Evolutionary conservation across 768 basidiomycete species (phyloP), one percentile per base, ranked within the genome.

Genomic region (Phanerodontia chrysosporium): DNA sequence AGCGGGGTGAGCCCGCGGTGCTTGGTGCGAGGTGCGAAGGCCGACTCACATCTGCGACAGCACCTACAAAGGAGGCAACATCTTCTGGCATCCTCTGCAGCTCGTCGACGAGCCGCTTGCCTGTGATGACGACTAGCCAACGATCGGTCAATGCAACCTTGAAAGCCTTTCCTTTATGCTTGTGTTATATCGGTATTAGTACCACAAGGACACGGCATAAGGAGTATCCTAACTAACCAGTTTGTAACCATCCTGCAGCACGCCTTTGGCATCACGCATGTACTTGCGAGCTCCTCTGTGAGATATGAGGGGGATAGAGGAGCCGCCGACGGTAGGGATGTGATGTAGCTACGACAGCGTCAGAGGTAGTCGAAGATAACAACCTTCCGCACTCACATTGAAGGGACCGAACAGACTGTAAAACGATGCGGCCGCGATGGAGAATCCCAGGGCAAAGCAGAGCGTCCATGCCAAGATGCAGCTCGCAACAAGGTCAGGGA

Each of bases 101-200:
- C 49, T 85, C 84, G 9, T 84, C 79, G 14, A 83, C 69, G 48
- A 78, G 67, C 24, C 75, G 63, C 0, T 72, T 69, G 1, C 80
- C 78, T 24, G 72, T 75, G 32, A 80, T 65, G 6, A 85, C 70
- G 22, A 82, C 73, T n/a, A 76, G 60, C 82, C 82, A 84, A 53
- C 74, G 71, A 48, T 77, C 72, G 45, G 78, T 62, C 48, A 74
- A 69, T 0, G 81, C 71, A 5, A 83, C 68, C 64, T 78, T 79
- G 69, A 81, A 83, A 16, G 58, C 49, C 1, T 55, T 49, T 30
- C 59, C 59, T 29, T 58, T 62, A 45, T 59, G 30, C 60, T 59
- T 36, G 16, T 42, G 4, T 18, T 10, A 6, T 22, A 10, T 27
- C n/a, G 2, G 3, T 27, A 13, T 13, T 51, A 18, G 25, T 28